Base-by-base conservation (phyloP, 2,329 filamentous ascomycete species). In the Reticulascus tulasneorum region DNA sequence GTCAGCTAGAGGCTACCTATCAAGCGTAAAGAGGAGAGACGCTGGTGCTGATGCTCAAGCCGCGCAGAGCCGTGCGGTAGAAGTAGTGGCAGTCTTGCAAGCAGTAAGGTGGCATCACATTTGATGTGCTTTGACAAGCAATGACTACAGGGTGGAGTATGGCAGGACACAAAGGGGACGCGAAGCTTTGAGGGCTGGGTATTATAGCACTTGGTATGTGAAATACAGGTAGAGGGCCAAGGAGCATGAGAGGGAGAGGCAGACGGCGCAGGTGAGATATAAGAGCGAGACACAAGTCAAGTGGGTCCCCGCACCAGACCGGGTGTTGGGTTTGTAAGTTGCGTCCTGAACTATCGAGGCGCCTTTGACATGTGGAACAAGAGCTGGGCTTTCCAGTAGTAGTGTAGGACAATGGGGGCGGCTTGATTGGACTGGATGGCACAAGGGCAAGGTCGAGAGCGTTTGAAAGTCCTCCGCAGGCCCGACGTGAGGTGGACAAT, bases 71-170 rank as follows among this genome's bases (percentile, higher is more conserved):
- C 63, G 83, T 94, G 71, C 86, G 86, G 71, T 86, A 93, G 67
- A 94, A 94, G 67, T 94, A 94, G 61, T 94, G 87, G 56, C 86
- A 94, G 64, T 94, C 85, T 73, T 93, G 83, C 39, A 86, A 70
- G 63, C 72, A 94, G 63, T 87, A 91, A 53, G 74, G 64, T 71
- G 85, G 85, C 86, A 94, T 94, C 69, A 73, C 70, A 73, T 64
- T 66, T 48, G 58, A 54, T 35, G 47, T 37, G 22, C 23, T 38
- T 35, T 28, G 16, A 23, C 30, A 36, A 37, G n/a, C 23, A 32
- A 23, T 12, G 10, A 19, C 22, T 16, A 30, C 9, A 30, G 33
- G 34, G 26, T 28, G 29, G 25, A 15, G 23, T 36, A 20, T 31
- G 17, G 23, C 9, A 37, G 35, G 26, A 34, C 23, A 45, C 26